These are phyloP conservation scores for Trichocomaceae sp. DNA, from an alignment of 2,329 filamentous ascomycete species.

Conservation along the genomic window DNA sequence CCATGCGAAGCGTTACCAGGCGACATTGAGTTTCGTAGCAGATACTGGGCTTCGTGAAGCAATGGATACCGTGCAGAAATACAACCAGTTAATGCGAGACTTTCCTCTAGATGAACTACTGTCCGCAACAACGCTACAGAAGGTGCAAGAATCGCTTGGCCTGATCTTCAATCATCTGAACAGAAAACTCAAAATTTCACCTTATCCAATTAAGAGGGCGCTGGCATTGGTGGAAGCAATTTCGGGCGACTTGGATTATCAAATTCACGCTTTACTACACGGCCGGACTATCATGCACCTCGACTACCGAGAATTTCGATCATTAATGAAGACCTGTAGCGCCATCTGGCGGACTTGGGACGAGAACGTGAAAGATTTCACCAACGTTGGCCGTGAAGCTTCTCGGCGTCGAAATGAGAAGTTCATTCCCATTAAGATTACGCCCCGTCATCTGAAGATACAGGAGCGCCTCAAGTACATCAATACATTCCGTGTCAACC, in stretches of 20 bases:
- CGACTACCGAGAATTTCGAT: conserved; percentile 83
- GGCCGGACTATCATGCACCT: conserved; percentile 86
- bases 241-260: conserved; percentile 81
- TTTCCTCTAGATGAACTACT: conserved; percentile 93
- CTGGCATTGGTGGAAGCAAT: conserved; percentile 95
- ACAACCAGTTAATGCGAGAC: conserved; percentile 97
- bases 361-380: conserved; percentile 94
- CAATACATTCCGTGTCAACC: conserved; percentile 87
- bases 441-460: conserved; percentile 76
- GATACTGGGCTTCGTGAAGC: conserved; percentile 96
- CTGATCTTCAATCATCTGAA: conserved; percentile 93
- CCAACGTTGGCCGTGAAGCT: conserved; percentile 91
- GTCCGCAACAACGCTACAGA: conserved; percentile 80
- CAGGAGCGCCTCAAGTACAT: conserved; percentile 92
- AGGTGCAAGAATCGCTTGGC: conserved; percentile 80
- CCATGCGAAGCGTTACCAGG: conserved; percentile 95
- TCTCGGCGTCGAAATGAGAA: conserved; percentile 91
- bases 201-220: conserved; percentile 87
- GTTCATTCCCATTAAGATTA: conserved; percentile 97
- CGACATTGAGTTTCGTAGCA: conserved; percentile 90
- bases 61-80: conserved; percentile 93
- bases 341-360: conserved; percentile 91
- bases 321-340: conserved; percentile 74
- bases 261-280: conserved; percentile 76
- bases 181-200: conserved; percentile 94